Conservation (phyloP, 495 filamentous ascomycete species). For the Xylaria cubensis region DNA sequence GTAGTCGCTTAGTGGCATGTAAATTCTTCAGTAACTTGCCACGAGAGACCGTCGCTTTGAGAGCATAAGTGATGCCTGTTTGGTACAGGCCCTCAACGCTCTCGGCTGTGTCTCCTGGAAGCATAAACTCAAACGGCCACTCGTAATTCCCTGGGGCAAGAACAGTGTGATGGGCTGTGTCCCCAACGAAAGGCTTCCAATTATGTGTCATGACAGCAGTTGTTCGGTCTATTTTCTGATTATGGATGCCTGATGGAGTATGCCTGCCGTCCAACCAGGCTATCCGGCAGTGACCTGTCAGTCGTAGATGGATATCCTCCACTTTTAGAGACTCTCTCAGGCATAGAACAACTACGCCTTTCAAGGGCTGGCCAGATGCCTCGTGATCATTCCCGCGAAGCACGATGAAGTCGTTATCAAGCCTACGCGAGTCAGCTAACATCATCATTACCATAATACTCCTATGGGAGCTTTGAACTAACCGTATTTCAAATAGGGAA, state of each 20-base stretch:
- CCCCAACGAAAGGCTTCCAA: constrained; percentile 58
- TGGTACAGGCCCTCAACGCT: constrained; percentile 86
- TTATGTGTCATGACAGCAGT: constrained; percentile 50
- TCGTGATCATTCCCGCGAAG: constrained; percentile 79
- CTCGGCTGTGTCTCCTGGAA: constrained; percentile 80
- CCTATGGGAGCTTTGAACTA: constrained; percentile 32
- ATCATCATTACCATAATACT: not conserved
- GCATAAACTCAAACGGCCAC: constrained; percentile 81
- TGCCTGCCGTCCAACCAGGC: constrained; percentile 62
- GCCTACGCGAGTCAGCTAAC: constrained; percentile 53
- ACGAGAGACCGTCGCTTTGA: constrained; percentile 86
- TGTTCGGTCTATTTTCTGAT: constrained; percentile 54
- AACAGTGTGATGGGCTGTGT: constrained; percentile 58
- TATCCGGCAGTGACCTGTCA: constrained; percentile 74
- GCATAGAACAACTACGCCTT: constrained; percentile 78
- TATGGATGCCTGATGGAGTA: constrained; percentile 56
- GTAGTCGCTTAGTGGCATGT: constrained; percentile 76
- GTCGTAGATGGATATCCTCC: constrained; percentile 72
- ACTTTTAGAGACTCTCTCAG: constrained; percentile 71
- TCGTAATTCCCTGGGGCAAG: constrained; percentile 84
- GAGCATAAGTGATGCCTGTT: constrained; percentile 81
- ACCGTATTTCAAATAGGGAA: constrained; percentile 64
- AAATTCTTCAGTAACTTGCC: constrained; percentile 83
- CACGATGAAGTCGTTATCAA: constrained; percentile 80
- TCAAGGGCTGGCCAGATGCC: constrained; percentile 74